Evolutionary conservation across 2,329 filamentous ascomycete species (phyloP), one percentile per base, ranked within the genome.

Genomic region (Incumbomyces lentus): DNA sequence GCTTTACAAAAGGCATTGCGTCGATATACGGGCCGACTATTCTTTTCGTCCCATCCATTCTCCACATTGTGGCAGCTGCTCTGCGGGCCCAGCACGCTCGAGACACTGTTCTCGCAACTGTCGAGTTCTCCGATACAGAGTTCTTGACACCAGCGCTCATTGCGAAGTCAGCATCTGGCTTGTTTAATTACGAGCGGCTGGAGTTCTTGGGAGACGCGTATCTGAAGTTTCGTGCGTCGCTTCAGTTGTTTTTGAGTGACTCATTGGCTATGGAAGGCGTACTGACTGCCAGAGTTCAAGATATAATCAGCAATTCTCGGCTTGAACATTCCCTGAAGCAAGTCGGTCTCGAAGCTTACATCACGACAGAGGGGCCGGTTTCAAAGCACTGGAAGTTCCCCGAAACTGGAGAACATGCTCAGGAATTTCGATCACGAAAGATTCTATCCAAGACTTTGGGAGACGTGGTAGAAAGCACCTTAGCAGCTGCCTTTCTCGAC

Each of bases 131-230:
- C 13, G 36, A 49, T 30, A 34, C 17, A 19, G 12, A 18, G 10
- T 6, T 19, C 3, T 30, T 46, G 11, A 30, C 36, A 16, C 32
- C 17, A 6, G 44, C 44, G 11, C 37, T 46, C 6, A 18, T 46
- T 17, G n/a, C 44, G 29, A 46, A 40, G 10, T 46, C 44, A 11
- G 26, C 46, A 12, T 18, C 40, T n/a, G 36, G 36, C 3, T 22
- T 35, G 3, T 19, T 40, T 19, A 75, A 95, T 53, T 95, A 95
- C 59, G 84, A 96, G 57, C 73, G 84, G 2, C 68, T 94, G 0
- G 92, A 96, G 60, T 93, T 93, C 55, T 67, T 95, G 0, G 92
- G 92, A 0, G 90, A 96, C 58, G 80, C 79, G 0, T 71, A 94
- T 1, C 70, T 96, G 32, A 96, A 96, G 58, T 76, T 82, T 47